Evolutionary conservation across 352 stramenopile species (phyloP).

Genomic region (Phytophthora fragariaefolia): DNA sequence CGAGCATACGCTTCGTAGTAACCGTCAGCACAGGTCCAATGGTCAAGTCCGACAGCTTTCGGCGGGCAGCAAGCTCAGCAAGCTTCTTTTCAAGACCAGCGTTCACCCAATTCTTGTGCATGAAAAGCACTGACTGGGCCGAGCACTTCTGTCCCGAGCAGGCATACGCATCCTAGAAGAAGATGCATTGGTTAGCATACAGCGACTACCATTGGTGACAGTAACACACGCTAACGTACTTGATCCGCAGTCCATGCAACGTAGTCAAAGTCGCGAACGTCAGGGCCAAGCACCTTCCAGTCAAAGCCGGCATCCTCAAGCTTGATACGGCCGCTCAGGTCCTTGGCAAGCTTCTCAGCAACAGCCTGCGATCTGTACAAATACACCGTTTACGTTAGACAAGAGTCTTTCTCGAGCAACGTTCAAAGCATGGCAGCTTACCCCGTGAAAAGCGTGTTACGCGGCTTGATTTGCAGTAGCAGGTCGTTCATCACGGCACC

Average conservation of each 20-base stretch:
- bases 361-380: conserved; percentile 85
- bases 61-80: conserved; percentile 82
- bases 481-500: conserved; percentile 95
- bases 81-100: conserved; percentile 95
- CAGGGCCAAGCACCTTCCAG: conserved; percentile 97
- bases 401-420: not conserved
- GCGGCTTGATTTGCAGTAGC: conserved; percentile 93
- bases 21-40: conserved; percentile 97
- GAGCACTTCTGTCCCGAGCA: conserved; percentile 99
- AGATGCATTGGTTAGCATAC: conserved; percentile 15
- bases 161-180: conserved; percentile 94
- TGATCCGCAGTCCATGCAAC: conserved; percentile 98
- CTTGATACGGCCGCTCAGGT: conserved; percentile 93
- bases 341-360: conserved; percentile 92
- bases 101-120: conserved; percentile 97
- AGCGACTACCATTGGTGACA: not conserved
- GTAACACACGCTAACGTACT: conserved; percentile 22
- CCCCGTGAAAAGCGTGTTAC: conserved; percentile 98
- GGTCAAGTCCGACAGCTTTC: conserved; percentile 95
- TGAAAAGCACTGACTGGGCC: conserved; percentile 98
- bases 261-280: conserved; percentile 97
- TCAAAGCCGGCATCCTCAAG: conserved; percentile 99
- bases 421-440: conserved; percentile 27
- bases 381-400: not conserved
- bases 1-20: conserved; percentile 95